These are phyloP conservation scores for Aspergillus melleus DNA, from an alignment of 2,329 filamentous ascomycete genomes.

Conservation along the genomic window DNA sequence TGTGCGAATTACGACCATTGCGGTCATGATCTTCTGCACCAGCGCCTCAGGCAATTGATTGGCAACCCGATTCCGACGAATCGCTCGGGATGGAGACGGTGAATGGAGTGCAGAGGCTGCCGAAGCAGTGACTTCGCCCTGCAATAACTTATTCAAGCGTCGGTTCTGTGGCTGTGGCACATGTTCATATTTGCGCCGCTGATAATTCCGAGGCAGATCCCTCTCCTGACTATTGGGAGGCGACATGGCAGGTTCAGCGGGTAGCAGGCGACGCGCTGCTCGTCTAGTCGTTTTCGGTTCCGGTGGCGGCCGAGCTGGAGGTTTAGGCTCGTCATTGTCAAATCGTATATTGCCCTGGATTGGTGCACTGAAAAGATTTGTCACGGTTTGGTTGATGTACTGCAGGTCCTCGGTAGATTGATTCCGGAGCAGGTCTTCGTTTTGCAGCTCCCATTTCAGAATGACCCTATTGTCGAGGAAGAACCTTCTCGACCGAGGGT, in stretches of 20 bases:
- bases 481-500: slow-evolving; percentile 28
- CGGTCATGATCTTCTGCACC: slow-evolving; percentile 39
- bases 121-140: background rate
- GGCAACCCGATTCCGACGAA: slow-evolving; percentile 25
- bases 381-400: slow-evolving; percentile 42
- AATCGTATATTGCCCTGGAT: slow-evolving; percentile 37
- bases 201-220: background rate
- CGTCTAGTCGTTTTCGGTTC: slow-evolving; percentile 10
- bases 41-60: slow-evolving; percentile 28
- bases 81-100: slow-evolving; percentile 6
- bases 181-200: background rate
- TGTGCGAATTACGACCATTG: slow-evolving; percentile 46
- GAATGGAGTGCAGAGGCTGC: background rate
- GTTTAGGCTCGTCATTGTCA: slow-evolving; percentile 22
- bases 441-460: slow-evolving; percentile 38
- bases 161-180: slow-evolving; percentile 20
- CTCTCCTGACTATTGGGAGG: background rate
- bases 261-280: background rate
- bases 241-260: background rate
- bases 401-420: slow-evolving; percentile 19
- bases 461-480: slow-evolving; percentile 33
- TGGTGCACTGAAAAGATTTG: slow-evolving; percentile 30
- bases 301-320: background rate
- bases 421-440: slow-evolving; percentile 29
- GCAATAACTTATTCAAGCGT: slow-evolving; percentile 23